phyloP scores from a whole-genome alignment of 257 asterid species.

The Solanum arcanum region DNA sequence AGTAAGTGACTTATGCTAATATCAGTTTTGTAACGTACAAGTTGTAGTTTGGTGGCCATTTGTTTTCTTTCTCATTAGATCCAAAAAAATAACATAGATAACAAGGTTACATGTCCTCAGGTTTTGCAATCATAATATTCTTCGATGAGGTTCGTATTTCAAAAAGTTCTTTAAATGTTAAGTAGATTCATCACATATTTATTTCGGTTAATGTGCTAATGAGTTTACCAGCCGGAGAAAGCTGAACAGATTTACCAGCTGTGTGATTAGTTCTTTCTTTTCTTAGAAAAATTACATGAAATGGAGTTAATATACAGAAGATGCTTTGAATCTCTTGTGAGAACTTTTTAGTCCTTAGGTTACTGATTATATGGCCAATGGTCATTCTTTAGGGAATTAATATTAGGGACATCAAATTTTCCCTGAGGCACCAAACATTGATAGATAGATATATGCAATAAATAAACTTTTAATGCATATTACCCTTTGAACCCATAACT shows the following conservation, averaged over 20 bases:
- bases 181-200: not conserved
- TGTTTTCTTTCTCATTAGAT: not conserved
- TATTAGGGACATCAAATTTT: not conserved
- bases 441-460: not conserved
- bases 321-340: not conserved
- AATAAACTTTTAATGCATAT: not conserved
- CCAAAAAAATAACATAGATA: not conserved
- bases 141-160: not conserved
- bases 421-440: not conserved
- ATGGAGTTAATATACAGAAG: not conserved
- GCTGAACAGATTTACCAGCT: not conserved
- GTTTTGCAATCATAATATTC: not conserved
- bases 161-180: not conserved
- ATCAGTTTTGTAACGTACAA: not conserved
- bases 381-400: not conserved
- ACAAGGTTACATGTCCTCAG: not conserved
- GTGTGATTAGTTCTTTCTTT: not conserved
- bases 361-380: not conserved
- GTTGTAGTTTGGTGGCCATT: not conserved
- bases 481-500: not conserved
- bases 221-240: not conserved
- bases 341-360: not conserved
- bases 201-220: not conserved
- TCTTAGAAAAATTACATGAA: not conserved
- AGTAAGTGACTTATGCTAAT: slow-evolving; percentile 24